These are phyloP conservation scores for Alopecurus myosuroides DNA, from an alignment of 176 grass and related monocot genomes.

Conservation along the genomic window DNA sequence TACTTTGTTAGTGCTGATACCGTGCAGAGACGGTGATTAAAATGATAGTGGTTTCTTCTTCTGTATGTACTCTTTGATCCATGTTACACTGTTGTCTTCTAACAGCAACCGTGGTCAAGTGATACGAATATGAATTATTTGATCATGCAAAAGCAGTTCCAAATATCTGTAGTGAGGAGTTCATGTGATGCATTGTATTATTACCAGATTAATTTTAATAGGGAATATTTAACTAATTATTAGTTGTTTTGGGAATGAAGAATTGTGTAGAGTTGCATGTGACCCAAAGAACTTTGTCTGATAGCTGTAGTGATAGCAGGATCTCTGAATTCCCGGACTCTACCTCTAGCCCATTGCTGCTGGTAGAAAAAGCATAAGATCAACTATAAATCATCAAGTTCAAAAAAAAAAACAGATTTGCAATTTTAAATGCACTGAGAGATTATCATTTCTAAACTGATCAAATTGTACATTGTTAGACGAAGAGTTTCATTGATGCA, in stretches of 20 bases:
- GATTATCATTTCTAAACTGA: too few species aligned
- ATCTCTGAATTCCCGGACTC: too few species aligned
- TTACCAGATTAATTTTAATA: background rate
- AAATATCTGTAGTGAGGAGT: background rate
- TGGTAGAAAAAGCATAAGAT: too few species aligned
- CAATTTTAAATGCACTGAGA: background rate
- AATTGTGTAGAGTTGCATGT: too few species aligned
- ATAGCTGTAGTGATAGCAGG: too few species aligned
- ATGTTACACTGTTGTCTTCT: background rate
- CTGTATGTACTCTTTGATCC: background rate
- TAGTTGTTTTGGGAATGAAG: too few species aligned
- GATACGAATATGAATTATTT: background rate
- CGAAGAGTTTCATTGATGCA: background rate
- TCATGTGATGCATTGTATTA: background rate
- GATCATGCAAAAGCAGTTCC: background rate
- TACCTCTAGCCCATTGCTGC: too few species aligned
- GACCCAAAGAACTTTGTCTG: too few species aligned
- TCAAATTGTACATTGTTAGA: too few species aligned
- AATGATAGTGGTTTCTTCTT: background rate
- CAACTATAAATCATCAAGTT: too few species aligned
- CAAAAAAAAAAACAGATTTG: too few species aligned
- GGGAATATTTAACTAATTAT: too few species aligned
- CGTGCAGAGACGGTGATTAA: slow-evolving; percentile 13
- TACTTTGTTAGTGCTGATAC: slow-evolving; percentile 48
- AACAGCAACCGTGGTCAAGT: background rate